Evolutionary conservation across 2,329 filamentous ascomycete genomes (phyloP), one percentile per base, ranked within the genome.

Genomic region (Fusarium goolgardi): DNA sequence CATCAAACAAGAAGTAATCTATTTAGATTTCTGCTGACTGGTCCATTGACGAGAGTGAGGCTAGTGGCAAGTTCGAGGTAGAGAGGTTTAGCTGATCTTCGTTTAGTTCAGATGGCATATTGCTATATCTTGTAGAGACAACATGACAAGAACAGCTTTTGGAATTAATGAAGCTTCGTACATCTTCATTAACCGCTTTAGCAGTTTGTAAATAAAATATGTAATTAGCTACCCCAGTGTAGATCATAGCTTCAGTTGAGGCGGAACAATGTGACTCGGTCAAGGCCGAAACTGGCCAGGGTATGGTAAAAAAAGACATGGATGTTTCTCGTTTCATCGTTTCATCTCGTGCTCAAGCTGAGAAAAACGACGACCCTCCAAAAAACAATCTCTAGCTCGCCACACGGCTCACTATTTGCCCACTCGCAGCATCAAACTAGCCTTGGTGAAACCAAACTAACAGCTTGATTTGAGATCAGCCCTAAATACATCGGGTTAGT

Each of bases 381-480:
- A 34, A 34, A 34, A 49, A 7, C 16, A 49, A 23, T 34, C 18
- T 49, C 31, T 25, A 25, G 45, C 13, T 43, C 20, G 43, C 20
- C 13, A 44, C 50, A 43, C 50, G 27, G 50, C 27, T 23, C 50
- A 52, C 16, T 27, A 11, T 20, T 9, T 27, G 50, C 21, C 12
- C 46, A 37, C 32, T 25, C 8, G 6, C 46, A 50, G 15, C 37
- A 45, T 20, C 12, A 31, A 29, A 25, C 25, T 53, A 13, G 50
- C 21, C 18, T 15, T 37, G 7, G 16, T 53, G 50, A 53, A 53
- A 53, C 50, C 20, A 45, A 44, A 34, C 45, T 35, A 49, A 34
- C 11, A 21, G 35, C 16, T 43, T 15, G 40, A 43, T 43, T 43
- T 43, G 8, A 43, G 4, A 49, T 49, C 45, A 49, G 45, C 45